Percentiles rank a stretch among this genome's conserved stretches.
Evolutionary conservation across 2,329 filamentous ascomycete genomes (phyloP).

Genomic region (Phialophora expanda): DNA sequence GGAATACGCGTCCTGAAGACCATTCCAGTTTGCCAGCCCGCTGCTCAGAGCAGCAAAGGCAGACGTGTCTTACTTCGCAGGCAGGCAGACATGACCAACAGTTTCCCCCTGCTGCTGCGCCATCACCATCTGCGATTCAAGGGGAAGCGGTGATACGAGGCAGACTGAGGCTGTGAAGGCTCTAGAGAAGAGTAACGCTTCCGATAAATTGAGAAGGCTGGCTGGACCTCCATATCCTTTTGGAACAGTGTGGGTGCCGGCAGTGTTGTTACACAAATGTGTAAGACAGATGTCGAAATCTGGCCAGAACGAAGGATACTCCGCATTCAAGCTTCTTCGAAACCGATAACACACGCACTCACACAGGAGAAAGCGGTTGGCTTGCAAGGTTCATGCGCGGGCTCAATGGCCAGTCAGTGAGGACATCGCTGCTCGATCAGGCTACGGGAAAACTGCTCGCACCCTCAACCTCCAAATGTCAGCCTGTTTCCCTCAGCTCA

Average conservation of each 20-base stretch:
- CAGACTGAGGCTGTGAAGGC: not conserved
- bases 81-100: not conserved
- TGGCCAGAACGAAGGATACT: not conserved
- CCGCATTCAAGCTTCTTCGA: not conserved
- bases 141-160: not conserved
- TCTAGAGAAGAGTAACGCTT: not conserved
- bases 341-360: not conserved
- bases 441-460: not conserved
- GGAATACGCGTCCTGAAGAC: not conserved
- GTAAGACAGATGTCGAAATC: not conserved
- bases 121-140: not conserved
- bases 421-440: not conserved
- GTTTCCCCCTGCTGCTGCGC: not conserved
- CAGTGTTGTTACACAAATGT: not conserved
- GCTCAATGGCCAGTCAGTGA: not conserved
- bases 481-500: not conserved
- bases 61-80: not conserved
- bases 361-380: not conserved
- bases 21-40: not conserved
- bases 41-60: not conserved
- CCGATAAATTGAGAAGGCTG: not conserved
- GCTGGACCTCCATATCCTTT: not conserved
- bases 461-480: not conserved
- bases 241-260: no score
- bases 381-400: not conserved